phyloP scores from a whole-genome alignment of 75 land plant species.

The Adiantum capillusveneris region DNA sequence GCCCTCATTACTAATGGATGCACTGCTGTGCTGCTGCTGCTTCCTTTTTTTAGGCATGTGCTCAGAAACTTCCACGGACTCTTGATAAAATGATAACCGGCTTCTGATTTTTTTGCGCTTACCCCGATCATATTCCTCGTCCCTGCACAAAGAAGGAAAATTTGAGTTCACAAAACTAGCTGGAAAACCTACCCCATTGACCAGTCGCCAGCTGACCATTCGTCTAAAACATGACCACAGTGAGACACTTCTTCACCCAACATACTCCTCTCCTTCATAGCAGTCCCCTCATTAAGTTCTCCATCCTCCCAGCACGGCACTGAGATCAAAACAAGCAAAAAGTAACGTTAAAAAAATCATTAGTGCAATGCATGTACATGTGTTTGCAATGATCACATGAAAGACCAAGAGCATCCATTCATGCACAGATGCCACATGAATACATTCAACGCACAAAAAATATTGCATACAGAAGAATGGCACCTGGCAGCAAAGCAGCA shows the following conservation, averaged over 20 bases:
- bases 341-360: background rate
- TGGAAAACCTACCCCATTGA: constrained; percentile 7
- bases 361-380: no score
- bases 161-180: background rate
- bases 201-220: constrained; percentile 39
- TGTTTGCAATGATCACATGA: no score
- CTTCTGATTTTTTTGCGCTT: constrained; percentile 49
- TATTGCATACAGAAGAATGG: no score
- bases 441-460: no score
- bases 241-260: background rate
- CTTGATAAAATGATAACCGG: background rate
- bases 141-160: constrained; percentile 36
- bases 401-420: no score
- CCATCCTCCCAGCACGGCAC: constrained; percentile 60
- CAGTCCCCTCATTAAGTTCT: constrained; percentile 9
- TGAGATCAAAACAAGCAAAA: constrained; percentile 13
- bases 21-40: constrained; percentile 9
- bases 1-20: no score
- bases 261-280: background rate
- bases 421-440: no score
- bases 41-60: background rate
- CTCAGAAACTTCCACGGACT: background rate
- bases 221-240: constrained; percentile 62
- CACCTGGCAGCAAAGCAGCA: no score
- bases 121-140: constrained; percentile 76